Conservation (phyloP, 1,284 basidiomycete genomes). For the Tranzscheliella williamsii region DNA sequence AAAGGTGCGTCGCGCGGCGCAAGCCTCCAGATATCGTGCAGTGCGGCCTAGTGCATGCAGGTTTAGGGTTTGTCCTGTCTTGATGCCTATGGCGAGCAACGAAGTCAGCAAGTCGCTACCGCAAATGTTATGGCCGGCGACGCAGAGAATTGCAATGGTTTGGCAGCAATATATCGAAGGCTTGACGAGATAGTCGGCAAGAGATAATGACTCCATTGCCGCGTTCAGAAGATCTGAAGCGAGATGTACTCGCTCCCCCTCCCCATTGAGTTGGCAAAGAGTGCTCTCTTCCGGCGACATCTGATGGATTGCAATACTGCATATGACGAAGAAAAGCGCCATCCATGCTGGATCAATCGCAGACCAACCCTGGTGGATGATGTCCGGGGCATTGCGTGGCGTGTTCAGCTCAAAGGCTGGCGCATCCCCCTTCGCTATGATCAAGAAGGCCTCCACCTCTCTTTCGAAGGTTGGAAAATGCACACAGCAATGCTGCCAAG, state of each 20-base stretch:
- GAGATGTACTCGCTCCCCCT: constrained; percentile 13
- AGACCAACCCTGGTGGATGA: constrained; percentile 14
- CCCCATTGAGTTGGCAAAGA: constrained; percentile 11
- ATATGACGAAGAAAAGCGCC: constrained; percentile 34
- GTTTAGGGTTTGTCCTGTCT: constrained; percentile 38
- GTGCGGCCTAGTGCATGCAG: constrained; percentile 34
- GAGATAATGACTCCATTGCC: constrained; percentile 30
- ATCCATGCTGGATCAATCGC: constrained; percentile 41
- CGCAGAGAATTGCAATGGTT: constrained; percentile 39
- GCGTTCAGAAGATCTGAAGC: constrained; percentile 26
- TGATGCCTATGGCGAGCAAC: constrained; percentile 42
- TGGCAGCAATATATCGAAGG: constrained; percentile 40
- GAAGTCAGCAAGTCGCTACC: constrained; percentile 40
- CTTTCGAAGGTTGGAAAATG: constrained; percentile 40
- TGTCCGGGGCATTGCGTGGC: background rate
- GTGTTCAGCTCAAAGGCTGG: background rate
- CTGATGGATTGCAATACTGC: constrained; percentile 42
- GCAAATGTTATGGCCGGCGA: constrained; percentile 43
- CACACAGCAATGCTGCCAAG: constrained; percentile 44
- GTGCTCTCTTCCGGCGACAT: constrained; percentile 35
- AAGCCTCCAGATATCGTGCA: constrained; percentile 19
- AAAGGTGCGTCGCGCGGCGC: constrained; percentile 13
- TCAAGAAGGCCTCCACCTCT: constrained; percentile 28
- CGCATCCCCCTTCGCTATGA: constrained; percentile 4
- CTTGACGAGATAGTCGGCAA: constrained; percentile 37